Conservation (phyloP, 2,329 filamentous ascomycete species). For the Berkeleyomyces rouxiae region DNA sequence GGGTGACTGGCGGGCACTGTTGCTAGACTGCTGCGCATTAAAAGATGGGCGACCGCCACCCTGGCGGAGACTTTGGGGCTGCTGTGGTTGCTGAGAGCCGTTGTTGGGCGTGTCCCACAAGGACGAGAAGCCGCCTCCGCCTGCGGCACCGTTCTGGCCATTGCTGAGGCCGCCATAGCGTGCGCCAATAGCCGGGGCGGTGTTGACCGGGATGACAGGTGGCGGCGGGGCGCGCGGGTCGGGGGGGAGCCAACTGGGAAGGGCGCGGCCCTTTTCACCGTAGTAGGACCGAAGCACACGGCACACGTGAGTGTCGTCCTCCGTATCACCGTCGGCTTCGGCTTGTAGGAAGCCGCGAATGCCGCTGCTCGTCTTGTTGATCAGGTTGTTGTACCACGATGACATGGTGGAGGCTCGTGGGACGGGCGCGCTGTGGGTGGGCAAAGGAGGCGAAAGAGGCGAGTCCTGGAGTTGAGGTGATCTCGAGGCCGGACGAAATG, state of each 20-base stretch:
- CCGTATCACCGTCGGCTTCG: constrained; percentile 53
- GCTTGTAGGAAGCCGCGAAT: constrained; percentile 53
- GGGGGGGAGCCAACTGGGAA: constrained; percentile 75
- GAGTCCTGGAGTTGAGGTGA: background rate
- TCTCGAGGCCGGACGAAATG: background rate
- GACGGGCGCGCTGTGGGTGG: background rate
- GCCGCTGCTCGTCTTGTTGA: constrained; percentile 47
- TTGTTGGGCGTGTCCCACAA: constrained; percentile 37
- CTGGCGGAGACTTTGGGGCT: constrained; percentile 26
- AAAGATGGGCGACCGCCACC: constrained; percentile 16
- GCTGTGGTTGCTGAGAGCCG: constrained; percentile 17
- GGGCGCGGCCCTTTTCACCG: constrained; percentile 64
- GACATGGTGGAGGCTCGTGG: constrained; percentile 36
- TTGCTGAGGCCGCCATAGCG: constrained; percentile 34
- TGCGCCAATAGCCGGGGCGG: constrained; percentile 34
- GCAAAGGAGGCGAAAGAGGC: background rate
- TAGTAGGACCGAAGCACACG: constrained; percentile 89
- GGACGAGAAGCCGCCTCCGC: constrained; percentile 31
- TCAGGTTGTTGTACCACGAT: constrained; percentile 64
- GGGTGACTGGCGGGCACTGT: constrained; percentile 19
- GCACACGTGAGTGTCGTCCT: constrained; percentile 90
- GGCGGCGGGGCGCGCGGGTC: constrained; percentile 55
- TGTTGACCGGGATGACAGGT: constrained; percentile 35
- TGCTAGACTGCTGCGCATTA: constrained; percentile 14
- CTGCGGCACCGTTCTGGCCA: constrained; percentile 18